Evolutionary conservation across 2,329 filamentous ascomycete species (phyloP), one percentile per base, ranked within the genome.

Genomic region (Xenosphaeropsis pyriputrescens): DNA sequence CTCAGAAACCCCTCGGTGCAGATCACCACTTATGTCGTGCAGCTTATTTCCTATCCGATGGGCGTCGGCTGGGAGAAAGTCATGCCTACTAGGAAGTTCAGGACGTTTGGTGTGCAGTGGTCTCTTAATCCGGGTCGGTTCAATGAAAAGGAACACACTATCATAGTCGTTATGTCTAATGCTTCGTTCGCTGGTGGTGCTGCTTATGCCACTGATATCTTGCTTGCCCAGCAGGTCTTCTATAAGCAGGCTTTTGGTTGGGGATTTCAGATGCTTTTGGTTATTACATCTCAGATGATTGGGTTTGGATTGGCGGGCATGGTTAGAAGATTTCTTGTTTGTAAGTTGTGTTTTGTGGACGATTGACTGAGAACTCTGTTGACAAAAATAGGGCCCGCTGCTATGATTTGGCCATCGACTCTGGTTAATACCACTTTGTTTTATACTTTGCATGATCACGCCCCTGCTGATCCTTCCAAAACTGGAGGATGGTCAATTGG

Each of bases 191-290:
- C 74, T 69, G 55, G 56, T 42, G 62, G 49, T 2, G 16, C 13
- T 3, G 31, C 31, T 15, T 85, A 86, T 48, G 78, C 79, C 1
- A 85, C 79, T 1, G 79, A 85, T 45, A 77, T 84, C 35, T 70
- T 86, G 34, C 62, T 83, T 4, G 79, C 79, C 0, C 79, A 83
- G 56, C 59, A 73, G 14, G 67, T 78, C 13, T 85, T 84, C 48
- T 85, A 85, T 79, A 58, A 73, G 18, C 68, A 78, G 9, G 72
- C 70, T 79, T 37, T 79, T 74, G 75, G 74, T 74, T 1, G 63
- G 65, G 65, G 64, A 2, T 77, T 74, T 55, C 68, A 78, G 52
- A 56, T 77, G 5, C 57, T 79, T 5, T 62, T 76, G 41, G 68
- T 65, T 39, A 65, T 78, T 41, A 72, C 72, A 2, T 76, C 71